Conservation (phyloP, 768 basidiomycete genomes). For the Lactarius sanguifluus region DNA sequence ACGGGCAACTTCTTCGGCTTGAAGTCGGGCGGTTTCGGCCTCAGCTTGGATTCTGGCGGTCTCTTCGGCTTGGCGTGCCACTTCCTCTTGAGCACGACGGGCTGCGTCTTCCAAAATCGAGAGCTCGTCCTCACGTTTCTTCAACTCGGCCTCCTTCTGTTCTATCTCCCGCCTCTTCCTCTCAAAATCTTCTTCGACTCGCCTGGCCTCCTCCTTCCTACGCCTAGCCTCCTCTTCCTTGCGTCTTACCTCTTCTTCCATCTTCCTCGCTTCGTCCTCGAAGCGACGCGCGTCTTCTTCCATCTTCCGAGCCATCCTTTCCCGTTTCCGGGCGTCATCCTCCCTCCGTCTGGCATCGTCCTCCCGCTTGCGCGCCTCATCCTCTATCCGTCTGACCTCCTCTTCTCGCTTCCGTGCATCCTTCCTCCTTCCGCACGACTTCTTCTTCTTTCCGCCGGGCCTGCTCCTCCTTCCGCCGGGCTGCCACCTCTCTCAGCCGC, state of each 20-base stretch:
- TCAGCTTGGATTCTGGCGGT: background rate
- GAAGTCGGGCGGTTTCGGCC: background rate
- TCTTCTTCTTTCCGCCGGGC: slow-evolving; percentile 36
- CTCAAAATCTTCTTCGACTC: slow-evolving; percentile 36
- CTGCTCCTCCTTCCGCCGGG: slow-evolving; percentile 35
- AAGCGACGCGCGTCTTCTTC: slow-evolving; percentile 35
- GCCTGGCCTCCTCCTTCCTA: slow-evolving; percentile 34
- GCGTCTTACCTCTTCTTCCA: slow-evolving; percentile 19
- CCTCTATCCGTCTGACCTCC: slow-evolving; percentile 35
- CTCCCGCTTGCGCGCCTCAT: slow-evolving; percentile 38
- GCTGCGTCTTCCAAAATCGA: slow-evolving; percentile 19
- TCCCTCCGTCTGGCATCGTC: slow-evolving; percentile 38
- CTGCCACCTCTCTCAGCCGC: slow-evolving; percentile 37
- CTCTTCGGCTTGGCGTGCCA: background rate
- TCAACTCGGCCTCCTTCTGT: slow-evolving; percentile 23
- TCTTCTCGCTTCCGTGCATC: slow-evolving; percentile 35
- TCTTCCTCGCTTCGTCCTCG: slow-evolving; percentile 36
- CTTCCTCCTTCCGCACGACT: slow-evolving; percentile 36
- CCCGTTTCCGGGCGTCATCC: slow-evolving; percentile 33
- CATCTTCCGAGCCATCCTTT: slow-evolving; percentile 35
- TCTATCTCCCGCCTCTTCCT: slow-evolving; percentile 26
- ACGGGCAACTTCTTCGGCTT: slow-evolving; percentile 1
- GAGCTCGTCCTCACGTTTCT: slow-evolving; percentile 24
- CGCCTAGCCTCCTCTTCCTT: slow-evolving; percentile 34
- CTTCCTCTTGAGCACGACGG: slow-evolving; percentile 12